phyloP scores from a whole-genome alignment of 2,329 filamentous ascomycete genomes.

The Gyromitra esculenta region DNA sequence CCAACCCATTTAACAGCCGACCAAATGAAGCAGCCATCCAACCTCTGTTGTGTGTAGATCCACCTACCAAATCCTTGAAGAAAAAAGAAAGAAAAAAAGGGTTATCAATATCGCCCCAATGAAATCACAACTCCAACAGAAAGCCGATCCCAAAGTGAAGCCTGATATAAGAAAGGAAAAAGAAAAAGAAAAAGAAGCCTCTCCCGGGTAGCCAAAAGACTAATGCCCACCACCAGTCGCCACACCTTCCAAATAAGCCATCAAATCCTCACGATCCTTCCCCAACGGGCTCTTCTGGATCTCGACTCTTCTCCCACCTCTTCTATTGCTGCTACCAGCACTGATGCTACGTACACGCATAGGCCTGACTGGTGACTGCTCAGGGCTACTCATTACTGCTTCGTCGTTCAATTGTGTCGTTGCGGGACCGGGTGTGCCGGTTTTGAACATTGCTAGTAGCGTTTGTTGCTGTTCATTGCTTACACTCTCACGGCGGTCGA shows the following conservation, averaged over 20 bases:
- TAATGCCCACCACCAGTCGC: conserved; percentile 51
- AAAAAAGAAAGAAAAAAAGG: conserved; percentile 1
- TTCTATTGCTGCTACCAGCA: conserved; percentile 56
- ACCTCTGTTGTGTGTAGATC: not conserved
- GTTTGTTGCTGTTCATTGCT: conserved; percentile 56
- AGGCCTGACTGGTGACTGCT: conserved; percentile 59
- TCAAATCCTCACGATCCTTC: conserved; percentile 46
- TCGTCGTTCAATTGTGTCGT: conserved; percentile 26
- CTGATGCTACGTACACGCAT: conserved; percentile 64
- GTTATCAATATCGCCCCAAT: conserved; percentile 25
- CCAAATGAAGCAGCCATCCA: not conserved
- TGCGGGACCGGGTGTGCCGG: conserved; percentile 27
- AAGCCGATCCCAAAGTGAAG: conserved; percentile 23
- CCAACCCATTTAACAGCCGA: not conserved
- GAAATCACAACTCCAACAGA: conserved; percentile 42
- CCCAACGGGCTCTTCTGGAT: conserved; percentile 43
- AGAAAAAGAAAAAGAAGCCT: not conserved
- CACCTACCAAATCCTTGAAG: not conserved
- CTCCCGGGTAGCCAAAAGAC: not conserved
- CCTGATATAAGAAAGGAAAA: not conserved
- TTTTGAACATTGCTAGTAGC: conserved; percentile 56
- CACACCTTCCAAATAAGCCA: conserved; percentile 53
- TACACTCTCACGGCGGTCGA: conserved; percentile 56
- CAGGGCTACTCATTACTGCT: conserved; percentile 38
- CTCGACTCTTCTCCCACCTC: conserved; percentile 18